Percentiles rank a stretch among this genome's conserved stretches.
phyloP scores from a whole-genome alignment of 306 rosid genomes.

The Quercus ilex region DNA sequence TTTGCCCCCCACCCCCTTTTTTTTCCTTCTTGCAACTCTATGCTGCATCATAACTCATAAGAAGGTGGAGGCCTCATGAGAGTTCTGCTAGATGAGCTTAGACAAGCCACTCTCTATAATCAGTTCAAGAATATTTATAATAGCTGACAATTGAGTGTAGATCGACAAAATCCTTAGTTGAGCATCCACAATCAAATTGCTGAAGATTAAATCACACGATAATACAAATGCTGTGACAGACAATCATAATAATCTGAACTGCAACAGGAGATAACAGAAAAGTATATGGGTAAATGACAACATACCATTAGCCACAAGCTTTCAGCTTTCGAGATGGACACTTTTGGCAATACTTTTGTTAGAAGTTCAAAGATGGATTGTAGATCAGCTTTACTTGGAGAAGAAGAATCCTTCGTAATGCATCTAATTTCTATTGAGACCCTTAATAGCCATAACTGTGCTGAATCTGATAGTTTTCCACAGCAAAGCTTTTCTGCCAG shows the following conservation, averaged over 20 bases:
- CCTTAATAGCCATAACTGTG: conserved; percentile 53
- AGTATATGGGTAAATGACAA: not conserved
- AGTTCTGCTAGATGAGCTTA: not conserved
- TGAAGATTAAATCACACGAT: not conserved
- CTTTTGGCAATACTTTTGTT: conserved; percentile 40
- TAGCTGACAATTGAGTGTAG: not conserved
- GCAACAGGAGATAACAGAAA: not conserved
- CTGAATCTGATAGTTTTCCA: conserved; percentile 56
- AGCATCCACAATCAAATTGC: not conserved
- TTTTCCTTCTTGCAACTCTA: too few relatives aligned
- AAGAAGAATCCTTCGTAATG: conserved; percentile 33
- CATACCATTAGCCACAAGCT: conserved; percentile 83
- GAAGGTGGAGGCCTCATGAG: not conserved
- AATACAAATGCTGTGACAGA: not conserved
- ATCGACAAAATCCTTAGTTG: not conserved
- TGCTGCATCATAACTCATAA: too few relatives aligned
- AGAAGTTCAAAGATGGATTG: conserved; percentile 59
- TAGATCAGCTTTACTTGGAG: conserved; percentile 57
- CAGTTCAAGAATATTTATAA: not conserved
- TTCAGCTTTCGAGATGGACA: conserved; percentile 56
- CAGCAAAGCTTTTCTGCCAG: conserved; percentile 60
- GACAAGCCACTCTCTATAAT: not conserved
- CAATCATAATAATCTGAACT: not conserved
- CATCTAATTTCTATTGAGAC: conserved; percentile 54
- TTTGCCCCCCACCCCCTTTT: too few relatives aligned